Conservation (phyloP, 164 flowering plant species). For the Chimonanthus salicifolius region DNA sequence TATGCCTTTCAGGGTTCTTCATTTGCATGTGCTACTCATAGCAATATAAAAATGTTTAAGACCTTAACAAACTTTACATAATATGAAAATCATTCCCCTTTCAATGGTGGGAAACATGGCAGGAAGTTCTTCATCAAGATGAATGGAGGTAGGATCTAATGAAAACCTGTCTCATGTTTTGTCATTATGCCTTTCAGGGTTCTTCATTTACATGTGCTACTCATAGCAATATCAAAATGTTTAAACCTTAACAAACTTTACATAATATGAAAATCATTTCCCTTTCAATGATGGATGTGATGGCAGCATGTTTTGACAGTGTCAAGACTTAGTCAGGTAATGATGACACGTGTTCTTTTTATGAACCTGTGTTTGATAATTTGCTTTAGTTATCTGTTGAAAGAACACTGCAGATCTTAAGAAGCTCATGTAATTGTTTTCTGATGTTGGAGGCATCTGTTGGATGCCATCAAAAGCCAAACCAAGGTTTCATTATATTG, state of each 20-base stretch:
- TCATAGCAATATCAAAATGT: neutral
- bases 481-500: no score
- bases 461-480: no score
- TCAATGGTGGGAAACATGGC: constrained; percentile 98
- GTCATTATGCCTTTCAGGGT: neutral
- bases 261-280: neutral
- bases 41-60: neutral
- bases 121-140: constrained; percentile 93
- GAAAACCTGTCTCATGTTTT: neutral
- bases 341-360: no score
- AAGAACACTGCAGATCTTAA: no score
- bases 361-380: no score
- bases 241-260: neutral
- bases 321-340: neutral
- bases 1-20: neutral
- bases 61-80: neutral
- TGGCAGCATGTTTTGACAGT: neutral
- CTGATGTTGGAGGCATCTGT: no score
- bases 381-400: no score
- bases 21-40: neutral
- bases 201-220: neutral
- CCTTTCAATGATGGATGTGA: neutral
- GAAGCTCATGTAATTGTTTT: no score
- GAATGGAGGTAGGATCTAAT: constrained; percentile 71
- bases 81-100: neutral